Base-by-base conservation (phyloP, 1,284 basidiomycete species). In the Ceratobasidium sp. region DNA sequence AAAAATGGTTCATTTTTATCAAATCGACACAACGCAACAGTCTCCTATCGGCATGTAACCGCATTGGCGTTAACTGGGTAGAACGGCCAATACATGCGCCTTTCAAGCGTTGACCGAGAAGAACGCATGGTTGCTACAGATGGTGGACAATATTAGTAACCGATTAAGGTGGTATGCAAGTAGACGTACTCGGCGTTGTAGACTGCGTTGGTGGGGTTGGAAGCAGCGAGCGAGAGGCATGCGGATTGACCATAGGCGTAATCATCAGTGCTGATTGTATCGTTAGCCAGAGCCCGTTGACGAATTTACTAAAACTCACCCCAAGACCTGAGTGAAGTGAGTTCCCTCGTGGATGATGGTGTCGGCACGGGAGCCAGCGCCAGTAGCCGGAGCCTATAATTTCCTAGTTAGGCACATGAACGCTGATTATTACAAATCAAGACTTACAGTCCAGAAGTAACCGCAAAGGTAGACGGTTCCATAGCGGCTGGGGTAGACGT, bases 261-360 rank as follows among this genome's bases (percentile, higher is more conserved):
- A 32, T 69, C 70, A 25, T 69, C 57, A 15, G 67, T 71, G 15
- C 64, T 67, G n/a, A n/a, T n/a, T n/a, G n/a, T n/a, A n/a, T n/a
- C n/a, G n/a, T n/a, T n/a, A n/a, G n/a, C n/a, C n/a, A n/a, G n/a
- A n/a, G n/a, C n/a, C n/a, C n/a, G n/a, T n/a, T n/a, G n/a, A n/a
- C n/a, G n/a, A n/a, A n/a, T n/a, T n/a, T n/a, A n/a, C n/a, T n/a
- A n/a, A n/a, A n/a, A n/a, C 64, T 13, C 20, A 67, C 64, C 56
- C 70, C 22, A 60, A 49, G 32, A 64, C 58, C 29, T 64, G 47
- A 10, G 58, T 71, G 40, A 71, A 71, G 64, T 71, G 70, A 27
- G 64, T 57, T 0, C 49, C 67, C 45, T 71, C 70, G 34, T 71
- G 70, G 40, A 71, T 68, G 38, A 71, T 67, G 10, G 70, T 71